Evolutionary conservation across 176 grass and related monocot genomes (phyloP), one percentile per base, ranked within the genome.

Genomic region (Eragrostis nindensis): DNA sequence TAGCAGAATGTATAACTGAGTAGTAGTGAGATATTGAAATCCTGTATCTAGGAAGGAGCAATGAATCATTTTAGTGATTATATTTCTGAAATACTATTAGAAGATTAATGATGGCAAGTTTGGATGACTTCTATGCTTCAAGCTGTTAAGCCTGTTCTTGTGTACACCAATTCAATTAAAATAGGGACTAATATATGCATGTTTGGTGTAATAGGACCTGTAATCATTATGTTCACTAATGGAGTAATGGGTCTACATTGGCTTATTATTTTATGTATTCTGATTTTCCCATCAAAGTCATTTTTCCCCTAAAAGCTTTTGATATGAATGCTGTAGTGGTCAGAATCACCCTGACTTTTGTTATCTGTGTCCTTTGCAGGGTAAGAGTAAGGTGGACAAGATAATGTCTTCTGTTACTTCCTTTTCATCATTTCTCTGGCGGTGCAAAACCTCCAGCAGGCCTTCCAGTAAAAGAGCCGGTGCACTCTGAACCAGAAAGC

Each of bases 401-500:
- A 91, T 93, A 74, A 89, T 86, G 18, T 89, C 89, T 74, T 88
- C 86, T 0, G 77, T 93, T 74, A 21, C 87, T 97, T 71, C 94
- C 94, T 64, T 94, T 94, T 83, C 80, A 94, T 87, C 36, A 94
- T 86, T 92, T 94, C 78, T 84, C 87, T 65, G 87, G 89, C 32
- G 75, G 22, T 67, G 71, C 71, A 74, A 80, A 86, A 57, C 83
- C 48, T 56, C 61, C 4, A 16, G 13, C 82, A 27, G 26, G 53
- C 27, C 53, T 75, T 61, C 62, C 66, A 62, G 6, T 19, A 19
- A 62, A 71, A 73, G 71, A 87, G 48, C 19, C 46, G 0, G 21
- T 70, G 39, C 41, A 76, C 55, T 52, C 72, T 17, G 84, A 86
- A 75, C 46, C 65, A 47, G 86, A 81, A 80, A 89, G 53, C 74